Conservation (phyloP, 2,329 filamentous ascomycete genomes). For the Aspergillus pseudoterreus region DNA sequence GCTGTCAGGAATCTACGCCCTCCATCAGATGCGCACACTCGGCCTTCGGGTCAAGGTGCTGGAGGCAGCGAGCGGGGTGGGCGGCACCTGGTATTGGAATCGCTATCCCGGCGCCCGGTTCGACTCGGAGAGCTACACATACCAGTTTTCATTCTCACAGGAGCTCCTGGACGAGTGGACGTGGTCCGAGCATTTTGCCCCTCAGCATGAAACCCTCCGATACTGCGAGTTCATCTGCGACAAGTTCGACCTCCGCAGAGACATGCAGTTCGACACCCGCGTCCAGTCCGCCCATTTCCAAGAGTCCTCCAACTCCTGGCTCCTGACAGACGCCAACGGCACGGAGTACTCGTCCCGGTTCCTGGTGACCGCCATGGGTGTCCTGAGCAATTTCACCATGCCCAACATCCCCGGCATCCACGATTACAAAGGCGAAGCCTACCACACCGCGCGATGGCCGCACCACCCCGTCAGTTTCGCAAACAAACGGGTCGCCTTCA, state of each 20-base stretch:
- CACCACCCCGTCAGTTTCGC: slow-evolving; percentile 26
- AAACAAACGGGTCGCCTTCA: slow-evolving; percentile 38
- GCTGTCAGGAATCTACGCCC: slow-evolving; percentile 31
- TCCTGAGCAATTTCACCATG: slow-evolving; percentile 36
- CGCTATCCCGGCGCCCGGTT: slow-evolving; percentile 47
- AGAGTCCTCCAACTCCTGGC: slow-evolving; percentile 27
- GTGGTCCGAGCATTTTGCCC: slow-evolving; percentile 35
- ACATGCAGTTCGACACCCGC: slow-evolving; percentile 42
- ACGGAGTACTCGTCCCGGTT: slow-evolving; percentile 24
- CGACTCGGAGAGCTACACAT: slow-evolving; percentile 47
- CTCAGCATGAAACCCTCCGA: slow-evolving; percentile 29
- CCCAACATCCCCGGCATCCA: slow-evolving; percentile 36
- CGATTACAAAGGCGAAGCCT: slow-evolving; percentile 36
- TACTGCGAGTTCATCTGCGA: slow-evolving; percentile 34
- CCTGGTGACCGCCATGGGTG: slow-evolving; percentile 37
- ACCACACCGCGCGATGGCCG: slow-evolving; percentile 42
- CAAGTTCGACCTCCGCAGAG: slow-evolving; percentile 29
- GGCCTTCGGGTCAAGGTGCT: slow-evolving; percentile 20
- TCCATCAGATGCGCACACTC: slow-evolving; percentile 41
- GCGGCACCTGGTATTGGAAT: slow-evolving; percentile 50
- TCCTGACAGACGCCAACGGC: slow-evolving; percentile 22
- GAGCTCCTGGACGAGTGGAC: slow-evolving; percentile 27
- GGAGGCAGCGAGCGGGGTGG: slow-evolving; percentile 19
- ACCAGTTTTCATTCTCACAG: slow-evolving; percentile 27
- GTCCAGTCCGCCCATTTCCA: slow-evolving; percentile 33